These are phyloP conservation scores for Auricularia heimuer DNA, from an alignment of 768 basidiomycete genomes.

Conservation along the genomic window DNA sequence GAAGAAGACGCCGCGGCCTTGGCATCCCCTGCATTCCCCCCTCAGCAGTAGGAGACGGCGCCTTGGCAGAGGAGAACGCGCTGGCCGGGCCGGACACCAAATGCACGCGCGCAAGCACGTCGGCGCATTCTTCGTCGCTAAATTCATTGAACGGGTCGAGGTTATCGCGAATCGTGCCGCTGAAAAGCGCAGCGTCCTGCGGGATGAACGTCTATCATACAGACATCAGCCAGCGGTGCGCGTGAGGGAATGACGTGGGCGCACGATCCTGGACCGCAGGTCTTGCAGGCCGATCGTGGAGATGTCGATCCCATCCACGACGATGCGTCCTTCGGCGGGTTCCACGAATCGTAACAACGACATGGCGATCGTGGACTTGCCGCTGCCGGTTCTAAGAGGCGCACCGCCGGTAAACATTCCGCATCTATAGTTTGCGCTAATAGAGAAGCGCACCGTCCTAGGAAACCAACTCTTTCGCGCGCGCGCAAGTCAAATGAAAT, in stretches of 20 bases:
- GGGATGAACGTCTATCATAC: slow-evolving; percentile 25
- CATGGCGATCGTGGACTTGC: slow-evolving; percentile 25
- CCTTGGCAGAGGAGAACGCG: slow-evolving; percentile 37
- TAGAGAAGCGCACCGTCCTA: slow-evolving; percentile 23
- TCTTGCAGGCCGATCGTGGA: slow-evolving; percentile 29
- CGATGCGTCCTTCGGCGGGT: slow-evolving; percentile 24
- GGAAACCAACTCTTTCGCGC: slow-evolving; percentile 24
- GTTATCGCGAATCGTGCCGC: slow-evolving; percentile 10
- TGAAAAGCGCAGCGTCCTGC: slow-evolving; percentile 20
- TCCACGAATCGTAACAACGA: slow-evolving; percentile 29
- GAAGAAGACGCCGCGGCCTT: slow-evolving; percentile 27
- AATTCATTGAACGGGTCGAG: slow-evolving; percentile 28
- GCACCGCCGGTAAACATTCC: too few relatives aligned
- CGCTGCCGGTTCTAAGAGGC: slow-evolving; percentile 9
- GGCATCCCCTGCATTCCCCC: slow-evolving; percentile 22
- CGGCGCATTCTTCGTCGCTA: slow-evolving; percentile 76
- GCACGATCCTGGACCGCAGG: slow-evolving; percentile 12
- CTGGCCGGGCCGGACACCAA: slow-evolving; percentile 40
- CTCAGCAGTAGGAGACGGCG: slow-evolving; percentile 39
- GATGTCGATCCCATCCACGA: slow-evolving; percentile 34
- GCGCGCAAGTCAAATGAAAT: slow-evolving; percentile 24
- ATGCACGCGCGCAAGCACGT: slow-evolving; percentile 74
- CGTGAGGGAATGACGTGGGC: background rate
- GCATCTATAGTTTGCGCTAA: too few relatives aligned
- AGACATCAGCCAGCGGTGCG: background rate